Percentiles rank a stretch among this genome's conserved stretches.
Evolutionary conservation across 1,284 basidiomycete genomes (phyloP).

Genomic region (Meripilus lineatus): DNA sequence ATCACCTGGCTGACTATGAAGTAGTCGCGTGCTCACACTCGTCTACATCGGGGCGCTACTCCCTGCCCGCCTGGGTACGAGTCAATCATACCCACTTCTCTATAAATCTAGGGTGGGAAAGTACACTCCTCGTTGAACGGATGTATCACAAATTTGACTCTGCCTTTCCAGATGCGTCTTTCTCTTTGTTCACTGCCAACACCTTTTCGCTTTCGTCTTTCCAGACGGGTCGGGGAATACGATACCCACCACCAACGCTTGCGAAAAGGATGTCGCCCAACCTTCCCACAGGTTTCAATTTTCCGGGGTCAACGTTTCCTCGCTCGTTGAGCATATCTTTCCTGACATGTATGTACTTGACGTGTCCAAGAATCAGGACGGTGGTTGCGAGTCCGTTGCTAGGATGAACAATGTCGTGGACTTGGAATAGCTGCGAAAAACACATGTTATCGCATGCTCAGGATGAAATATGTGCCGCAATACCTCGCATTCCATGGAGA

Average conservation of each 20-base stretch:
- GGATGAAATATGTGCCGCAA: background rate
- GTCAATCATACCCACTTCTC: too few relatives aligned
- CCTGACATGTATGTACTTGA: constrained; percentile 60
- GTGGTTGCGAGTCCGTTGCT: constrained; percentile 39
- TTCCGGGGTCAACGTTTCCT: constrained; percentile 54
- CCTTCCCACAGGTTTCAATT: constrained; percentile 55
- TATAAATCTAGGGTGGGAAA: too few relatives aligned
- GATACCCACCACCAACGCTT: constrained; percentile 48
- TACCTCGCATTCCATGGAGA: constrained; percentile 72
- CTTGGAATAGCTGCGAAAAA: constrained; percentile 45
- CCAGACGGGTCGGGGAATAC: constrained; percentile 56
- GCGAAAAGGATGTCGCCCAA: constrained; percentile 64
- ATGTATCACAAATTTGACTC: too few relatives aligned
- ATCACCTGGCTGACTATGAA: too few relatives aligned
- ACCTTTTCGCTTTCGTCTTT: constrained; percentile 24
- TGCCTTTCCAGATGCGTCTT: background rate
- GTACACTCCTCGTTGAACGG: too few relatives aligned
- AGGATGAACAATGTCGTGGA: constrained; percentile 47
- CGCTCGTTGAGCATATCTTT: constrained; percentile 41
- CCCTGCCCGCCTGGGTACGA: too few relatives aligned
- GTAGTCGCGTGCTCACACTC: too few relatives aligned
- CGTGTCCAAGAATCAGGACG: constrained; percentile 59
- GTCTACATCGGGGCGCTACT: too few relatives aligned
- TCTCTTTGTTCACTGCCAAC: constrained; percentile 9
- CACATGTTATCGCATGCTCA: constrained; percentile 5